Evolutionary conservation across 1,284 basidiomycete species (phyloP), one percentile per base, ranked within the genome.

Genomic region (Cryptococcus neoformans): DNA sequence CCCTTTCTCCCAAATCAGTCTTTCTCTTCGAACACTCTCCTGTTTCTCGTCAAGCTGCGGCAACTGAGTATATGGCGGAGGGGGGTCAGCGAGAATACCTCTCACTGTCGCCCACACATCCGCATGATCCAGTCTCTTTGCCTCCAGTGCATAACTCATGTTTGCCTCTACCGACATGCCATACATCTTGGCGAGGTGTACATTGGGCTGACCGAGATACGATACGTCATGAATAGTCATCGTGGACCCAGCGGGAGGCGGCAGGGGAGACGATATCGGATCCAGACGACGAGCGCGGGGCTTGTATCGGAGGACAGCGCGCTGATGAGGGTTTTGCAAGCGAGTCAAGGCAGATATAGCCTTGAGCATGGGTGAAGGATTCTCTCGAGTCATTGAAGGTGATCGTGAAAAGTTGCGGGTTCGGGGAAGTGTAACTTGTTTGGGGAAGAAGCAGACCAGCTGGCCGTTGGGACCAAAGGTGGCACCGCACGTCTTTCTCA

Each of bases 391-490:
- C 37, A 66, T 57, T 4, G 72, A 73, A 1, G 70, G 74, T 3
- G 74, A 74, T 16, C 73, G 57, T 0, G 77, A 76, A 4, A 66
- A 47, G 7, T 69, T 65, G 6, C 67, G 60, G 2, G 66, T 60
- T 16, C 68, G 67, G 12, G 74, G 67, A 6, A 74, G 62, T 6
- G 70, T 60, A 2, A 74, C 70, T 58, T 71, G 69, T 59, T 75
- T 85, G 44, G 88, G 84, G 78, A 89, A 92, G 78, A 94, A 92
- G 68, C 86, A 90, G 0, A 93, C 84, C 1, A 94, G 80, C 77
- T 92, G 85, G 49, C 90, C 92, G 63, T 90, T 90, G 0, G 89
- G 88, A 0, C 91, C 88, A 77, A 94, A 95, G 0, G 86, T 70
- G 0, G 76, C 76, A 3, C 76, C 76, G 34, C 70, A 74, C 0